These are phyloP conservation scores for Rasamsonia emersonii DNA, from an alignment of 2,329 filamentous ascomycete species.

Conservation along the genomic window DNA sequence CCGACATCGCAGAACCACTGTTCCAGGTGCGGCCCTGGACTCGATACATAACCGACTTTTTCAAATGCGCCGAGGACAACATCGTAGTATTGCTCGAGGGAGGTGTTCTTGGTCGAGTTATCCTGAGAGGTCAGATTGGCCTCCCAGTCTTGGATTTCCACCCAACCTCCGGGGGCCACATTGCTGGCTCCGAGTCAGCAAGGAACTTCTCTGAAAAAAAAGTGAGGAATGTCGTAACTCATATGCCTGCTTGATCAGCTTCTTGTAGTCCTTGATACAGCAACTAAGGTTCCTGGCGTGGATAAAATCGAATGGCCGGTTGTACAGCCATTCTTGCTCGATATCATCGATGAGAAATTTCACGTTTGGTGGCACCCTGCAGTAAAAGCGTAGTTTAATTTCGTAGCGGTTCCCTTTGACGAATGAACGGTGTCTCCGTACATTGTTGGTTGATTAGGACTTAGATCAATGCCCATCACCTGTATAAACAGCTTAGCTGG, in stretches of 20 bases:
- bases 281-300: slow-evolving; percentile 8
- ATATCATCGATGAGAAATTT: slow-evolving; percentile 13
- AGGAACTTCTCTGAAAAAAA: slow-evolving; percentile 4
- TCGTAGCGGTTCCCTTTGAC: neutral
- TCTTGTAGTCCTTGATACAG: slow-evolving; percentile 9
- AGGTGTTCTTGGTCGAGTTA: neutral
- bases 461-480: slow-evolving; percentile 1
- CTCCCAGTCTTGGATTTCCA: slow-evolving; percentile 8
- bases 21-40: slow-evolving; percentile 7
- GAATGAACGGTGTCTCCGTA: neutral
- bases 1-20: slow-evolving; percentile 3
- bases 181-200: neutral
- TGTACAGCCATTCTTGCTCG: slow-evolving; percentile 9
- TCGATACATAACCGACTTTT: neutral
- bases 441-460: slow-evolving; percentile 1
- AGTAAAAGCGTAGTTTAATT: slow-evolving; percentile 8
- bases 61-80: neutral
- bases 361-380: slow-evolving; percentile 13
- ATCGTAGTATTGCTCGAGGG: neutral
- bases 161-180: slow-evolving; percentile 13
- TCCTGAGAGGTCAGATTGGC: neutral
- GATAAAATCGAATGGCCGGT: slow-evolving; percentile 13
- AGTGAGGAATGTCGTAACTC: slow-evolving; percentile 7
- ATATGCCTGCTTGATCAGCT: neutral
- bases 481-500: neutral